Conservation (phyloP, 2,329 filamentous ascomycete species). For the Trichophaea hybrida region DNA sequence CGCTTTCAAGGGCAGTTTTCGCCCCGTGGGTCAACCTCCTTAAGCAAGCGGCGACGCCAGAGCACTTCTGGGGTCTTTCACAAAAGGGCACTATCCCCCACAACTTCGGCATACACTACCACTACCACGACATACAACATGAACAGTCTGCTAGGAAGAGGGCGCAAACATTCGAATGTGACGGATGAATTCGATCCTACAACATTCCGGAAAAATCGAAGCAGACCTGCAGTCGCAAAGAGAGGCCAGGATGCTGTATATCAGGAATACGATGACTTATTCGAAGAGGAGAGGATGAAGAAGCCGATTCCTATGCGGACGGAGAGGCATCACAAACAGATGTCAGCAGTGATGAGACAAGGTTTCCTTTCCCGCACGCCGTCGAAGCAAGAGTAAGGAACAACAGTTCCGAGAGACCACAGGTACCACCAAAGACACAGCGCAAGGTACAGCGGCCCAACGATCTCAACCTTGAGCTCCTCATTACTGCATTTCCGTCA, state of each 20-base stretch:
- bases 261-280: slow-evolving; percentile 23
- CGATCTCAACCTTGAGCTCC: too few species aligned
- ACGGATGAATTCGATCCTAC: slow-evolving; percentile 23
- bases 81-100: slow-evolving; percentile 21
- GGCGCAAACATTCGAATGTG: slow-evolving; percentile 13
- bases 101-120: slow-evolving; percentile 11
- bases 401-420: not conserved
- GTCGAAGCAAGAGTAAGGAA: not conserved
- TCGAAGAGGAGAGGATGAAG: slow-evolving; percentile 20
- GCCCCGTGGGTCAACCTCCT: slow-evolving; percentile 18
- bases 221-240: slow-evolving; percentile 12
- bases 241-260: slow-evolving; percentile 23
- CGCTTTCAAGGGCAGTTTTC: slow-evolving; percentile 19
- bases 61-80: slow-evolving; percentile 15
- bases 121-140: slow-evolving; percentile 11
- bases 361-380: slow-evolving; percentile 13
- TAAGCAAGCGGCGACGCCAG: slow-evolving; percentile 6
- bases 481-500: too few species aligned
- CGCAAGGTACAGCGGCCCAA: too few species aligned
- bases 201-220: slow-evolving; percentile 22
- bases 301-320: slow-evolving; percentile 13
- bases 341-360: slow-evolving; percentile 14
- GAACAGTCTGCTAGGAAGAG: slow-evolving; percentile 15
- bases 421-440: not conserved
- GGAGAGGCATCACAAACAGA: slow-evolving; percentile 5